Evolutionary conservation across 495 filamentous ascomycete species (phyloP).

Genomic region (Aspergillus asperescens): DNA sequence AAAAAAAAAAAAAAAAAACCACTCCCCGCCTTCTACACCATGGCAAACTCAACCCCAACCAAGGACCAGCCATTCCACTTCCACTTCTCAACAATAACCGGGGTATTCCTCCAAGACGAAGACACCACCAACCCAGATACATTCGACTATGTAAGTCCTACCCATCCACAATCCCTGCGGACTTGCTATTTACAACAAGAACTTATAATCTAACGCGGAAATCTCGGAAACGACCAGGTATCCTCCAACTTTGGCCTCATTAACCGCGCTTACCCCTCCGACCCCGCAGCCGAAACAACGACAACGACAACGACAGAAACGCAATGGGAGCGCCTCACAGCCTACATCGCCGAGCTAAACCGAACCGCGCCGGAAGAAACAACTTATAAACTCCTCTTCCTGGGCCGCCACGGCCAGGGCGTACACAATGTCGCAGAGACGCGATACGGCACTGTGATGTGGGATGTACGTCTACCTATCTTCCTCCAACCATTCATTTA

Average conservation of each 20-base stretch:
- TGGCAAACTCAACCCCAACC: neutral
- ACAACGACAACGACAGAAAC: slow-evolving; percentile 32
- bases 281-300: slow-evolving; percentile 19
- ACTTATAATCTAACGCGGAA: neutral
- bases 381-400: slow-evolving; percentile 62
- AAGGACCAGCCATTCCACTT: slow-evolving; percentile 20
- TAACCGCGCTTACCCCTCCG: slow-evolving; percentile 45
- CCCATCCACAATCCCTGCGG: neutral
- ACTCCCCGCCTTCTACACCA: too few relatives aligned
- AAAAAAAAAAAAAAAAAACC: too few relatives aligned
- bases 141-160: slow-evolving; percentile 61
- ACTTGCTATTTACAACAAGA: neutral
- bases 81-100: slow-evolving; percentile 48
- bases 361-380: slow-evolving; percentile 19
- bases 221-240: slow-evolving; percentile 17
- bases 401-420: slow-evolving; percentile 70
- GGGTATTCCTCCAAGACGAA: slow-evolving; percentile 71
- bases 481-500: neutral
- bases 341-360: slow-evolving; percentile 52
- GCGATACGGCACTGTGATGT: slow-evolving; percentile 59
- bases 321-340: slow-evolving; percentile 62
- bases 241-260: slow-evolving; percentile 63
- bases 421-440: slow-evolving; percentile 62
- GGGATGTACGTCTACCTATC: slow-evolving; percentile 49
- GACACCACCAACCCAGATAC: slow-evolving; percentile 53